Evolutionary conservation across 257 asterid genomes (phyloP).

Genomic region (Solanum infundibuliforme): DNA sequence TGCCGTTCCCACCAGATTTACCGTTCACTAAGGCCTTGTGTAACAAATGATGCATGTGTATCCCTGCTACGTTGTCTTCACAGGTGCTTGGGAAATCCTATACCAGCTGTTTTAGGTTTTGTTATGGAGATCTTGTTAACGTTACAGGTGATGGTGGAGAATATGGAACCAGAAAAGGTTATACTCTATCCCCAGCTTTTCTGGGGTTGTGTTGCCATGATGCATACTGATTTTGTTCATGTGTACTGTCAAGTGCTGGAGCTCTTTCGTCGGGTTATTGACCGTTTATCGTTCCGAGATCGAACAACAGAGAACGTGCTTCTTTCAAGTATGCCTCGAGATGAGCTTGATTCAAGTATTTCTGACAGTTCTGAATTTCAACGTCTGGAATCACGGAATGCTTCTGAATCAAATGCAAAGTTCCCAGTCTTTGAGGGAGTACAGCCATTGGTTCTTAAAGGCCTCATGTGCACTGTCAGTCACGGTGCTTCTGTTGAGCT

Average conservation of each 20-base stretch:
- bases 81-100: conserved; percentile 85
- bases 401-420: conserved; percentile 42
- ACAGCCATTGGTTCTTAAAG: conserved; percentile 94
- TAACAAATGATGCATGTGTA: conserved; percentile 94
- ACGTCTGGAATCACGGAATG: conserved; percentile 54
- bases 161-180: conserved; percentile 97
- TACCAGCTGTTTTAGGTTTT: conserved; percentile 88
- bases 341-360: conserved; percentile 52
- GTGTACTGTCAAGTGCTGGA: conserved; percentile 97
- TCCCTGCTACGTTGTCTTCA: conserved; percentile 95
- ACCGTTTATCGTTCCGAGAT: conserved; percentile 86
- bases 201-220: conserved; percentile 99
- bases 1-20: conserved; percentile 99
- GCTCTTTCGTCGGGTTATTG: conserved; percentile 88
- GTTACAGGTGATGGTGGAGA: conserved; percentile 97
- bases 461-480: conserved; percentile 82
- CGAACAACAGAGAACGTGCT: conserved; percentile 95
- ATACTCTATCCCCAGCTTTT: conserved; percentile 97
- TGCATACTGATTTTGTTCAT: conserved; percentile 96
- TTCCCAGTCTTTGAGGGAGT: conserved; percentile 86
- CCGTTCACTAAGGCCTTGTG: conserved; percentile 85
- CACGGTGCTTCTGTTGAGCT: conserved; percentile 81
- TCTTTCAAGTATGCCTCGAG: conserved; percentile 97
- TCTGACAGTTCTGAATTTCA: conserved; percentile 59
- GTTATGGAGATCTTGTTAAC: conserved; percentile 90